Conservation (phyloP, 23 red algal genomes). For the Agarophyton chilense region DNA sequence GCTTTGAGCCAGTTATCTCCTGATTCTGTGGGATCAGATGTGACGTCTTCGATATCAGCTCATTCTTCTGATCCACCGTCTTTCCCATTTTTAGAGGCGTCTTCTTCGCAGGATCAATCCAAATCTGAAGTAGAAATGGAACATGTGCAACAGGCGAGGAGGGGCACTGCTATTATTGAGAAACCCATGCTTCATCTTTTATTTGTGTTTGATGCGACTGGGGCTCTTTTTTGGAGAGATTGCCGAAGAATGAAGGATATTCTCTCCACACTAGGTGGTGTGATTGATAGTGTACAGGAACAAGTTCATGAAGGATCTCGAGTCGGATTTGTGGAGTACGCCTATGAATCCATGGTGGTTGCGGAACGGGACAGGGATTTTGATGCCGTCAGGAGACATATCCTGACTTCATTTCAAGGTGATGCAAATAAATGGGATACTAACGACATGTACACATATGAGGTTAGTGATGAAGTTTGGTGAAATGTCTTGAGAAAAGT, state of each 20-base stretch:
- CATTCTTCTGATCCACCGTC: too few relatives aligned
- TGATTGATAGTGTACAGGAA: too few relatives aligned
- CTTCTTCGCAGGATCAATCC: too few relatives aligned
- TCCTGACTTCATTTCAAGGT: slow-evolving; percentile 68
- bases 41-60: too few relatives aligned
- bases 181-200: slow-evolving; percentile 31
- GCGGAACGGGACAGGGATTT: slow-evolving; percentile 25
- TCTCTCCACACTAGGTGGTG: slow-evolving; percentile 30
- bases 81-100: not conserved
- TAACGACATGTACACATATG: slow-evolving; percentile 61
- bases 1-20: slow-evolving; percentile 52
- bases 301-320: slow-evolving; percentile 35
- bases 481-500: too few relatives aligned
- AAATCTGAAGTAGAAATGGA: not conserved
- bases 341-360: slow-evolving; percentile 64
- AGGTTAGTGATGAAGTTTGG: too few relatives aligned
- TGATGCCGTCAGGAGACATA: slow-evolving; percentile 19
- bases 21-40: slow-evolving; percentile 4
- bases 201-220: slow-evolving; percentile 51
- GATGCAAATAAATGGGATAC: slow-evolving; percentile 63
- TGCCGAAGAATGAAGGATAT: slow-evolving; percentile 50
- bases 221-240: slow-evolving; percentile 50
- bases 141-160: not conserved
- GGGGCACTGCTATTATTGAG: not conserved
- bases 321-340: slow-evolving; percentile 65